Conservation (phyloP, 2,329 filamentous ascomycete genomes). For the Fusarium buxicola region DNA sequence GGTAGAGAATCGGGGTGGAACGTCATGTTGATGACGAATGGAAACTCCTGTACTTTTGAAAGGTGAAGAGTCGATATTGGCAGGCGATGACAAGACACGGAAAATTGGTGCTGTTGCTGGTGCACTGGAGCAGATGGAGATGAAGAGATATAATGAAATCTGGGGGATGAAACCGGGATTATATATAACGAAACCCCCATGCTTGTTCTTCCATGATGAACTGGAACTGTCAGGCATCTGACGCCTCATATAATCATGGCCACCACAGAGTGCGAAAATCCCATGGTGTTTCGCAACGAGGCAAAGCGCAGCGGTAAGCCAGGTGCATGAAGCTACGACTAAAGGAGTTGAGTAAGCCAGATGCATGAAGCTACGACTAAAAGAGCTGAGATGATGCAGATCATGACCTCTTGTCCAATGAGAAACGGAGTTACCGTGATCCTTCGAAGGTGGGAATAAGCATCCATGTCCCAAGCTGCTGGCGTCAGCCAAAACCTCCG, state of each 20-base stretch:
- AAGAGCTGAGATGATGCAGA: fast-evolving
- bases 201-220: background rate
- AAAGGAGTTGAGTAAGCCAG: background rate
- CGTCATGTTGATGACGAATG: slow-evolving; percentile 6
- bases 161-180: no score
- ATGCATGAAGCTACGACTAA: slow-evolving; percentile 1
- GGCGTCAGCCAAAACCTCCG: background rate
- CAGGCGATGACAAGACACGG: background rate
- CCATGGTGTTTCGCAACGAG: slow-evolving; percentile 8
- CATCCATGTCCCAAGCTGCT: background rate
- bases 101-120: background rate
- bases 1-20: slow-evolving; percentile 25
- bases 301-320: slow-evolving; percentile 3
- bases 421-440: background rate
- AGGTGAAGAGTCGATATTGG: background rate
- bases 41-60: background rate
- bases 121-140: no score
- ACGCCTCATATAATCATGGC: background rate
- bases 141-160: no score
- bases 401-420: background rate
- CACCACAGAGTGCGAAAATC: background rate
- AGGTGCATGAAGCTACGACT: slow-evolving; percentile 1
- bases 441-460: background rate
- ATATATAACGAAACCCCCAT: background rate
- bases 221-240: background rate